Conservation (phyloP, 768 basidiomycete genomes). For the Russula brevipes region DNA sequence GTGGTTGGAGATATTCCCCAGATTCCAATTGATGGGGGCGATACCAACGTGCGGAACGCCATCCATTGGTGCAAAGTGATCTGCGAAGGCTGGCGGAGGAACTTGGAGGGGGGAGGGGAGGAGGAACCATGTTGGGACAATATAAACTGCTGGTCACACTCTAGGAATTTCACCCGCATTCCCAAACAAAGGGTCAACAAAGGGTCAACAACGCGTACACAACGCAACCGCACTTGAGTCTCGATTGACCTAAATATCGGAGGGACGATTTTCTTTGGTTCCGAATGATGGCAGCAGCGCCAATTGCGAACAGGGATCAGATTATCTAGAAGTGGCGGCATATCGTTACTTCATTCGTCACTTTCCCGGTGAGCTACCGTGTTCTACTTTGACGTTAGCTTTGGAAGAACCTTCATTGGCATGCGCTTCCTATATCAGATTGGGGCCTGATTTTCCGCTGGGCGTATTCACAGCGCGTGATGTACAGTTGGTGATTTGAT, state of each 20-base stretch:
- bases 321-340: not conserved
- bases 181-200: constrained; percentile 3
- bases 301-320: not conserved
- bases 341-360: not conserved
- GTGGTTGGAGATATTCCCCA: constrained; percentile 10
- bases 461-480: not conserved
- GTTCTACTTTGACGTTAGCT: not conserved
- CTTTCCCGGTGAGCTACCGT: not conserved
- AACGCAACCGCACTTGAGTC: not conserved
- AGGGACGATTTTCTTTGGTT: not conserved
- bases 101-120: not conserved
- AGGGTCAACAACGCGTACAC: constrained; percentile 5
- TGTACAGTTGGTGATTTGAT: not conserved
- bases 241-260: not conserved
- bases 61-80: not conserved
- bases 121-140: not conserved
- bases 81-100: not conserved
- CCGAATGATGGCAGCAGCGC: not conserved
- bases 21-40: constrained; percentile 1
- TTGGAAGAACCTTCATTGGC: not conserved
- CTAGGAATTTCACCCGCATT: not conserved
- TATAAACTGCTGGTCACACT: not conserved
- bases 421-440: not conserved
- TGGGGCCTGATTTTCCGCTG: not conserved
- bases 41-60: not conserved